A percentile compares a stretch with the other conserved stretches of the same genome.
Conservation (phyloP, 106 monocot species). For the Phalaenopsis aphrodite region DNA sequence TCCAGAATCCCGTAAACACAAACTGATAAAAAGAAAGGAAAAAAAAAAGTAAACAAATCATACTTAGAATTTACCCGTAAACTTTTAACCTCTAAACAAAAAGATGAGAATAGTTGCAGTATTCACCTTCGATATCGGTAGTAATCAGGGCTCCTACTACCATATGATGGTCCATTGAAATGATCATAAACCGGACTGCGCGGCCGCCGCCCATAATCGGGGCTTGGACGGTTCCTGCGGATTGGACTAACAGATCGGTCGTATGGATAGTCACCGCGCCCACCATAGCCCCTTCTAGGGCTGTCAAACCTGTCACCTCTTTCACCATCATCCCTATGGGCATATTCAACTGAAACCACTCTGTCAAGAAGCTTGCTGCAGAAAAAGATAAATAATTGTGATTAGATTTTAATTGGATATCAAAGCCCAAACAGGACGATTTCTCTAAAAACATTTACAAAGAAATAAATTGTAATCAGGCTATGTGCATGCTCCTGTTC, state of each 20-base stretch:
- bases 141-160: conserved; percentile 54
- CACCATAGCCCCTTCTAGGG: conserved; percentile 49
- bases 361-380: conserved; percentile 86
- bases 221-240: conserved; percentile 39
- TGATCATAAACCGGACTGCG: conserved; percentile 49
- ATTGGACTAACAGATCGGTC: conserved; percentile 62
- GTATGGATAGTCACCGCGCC: conserved; percentile 42
- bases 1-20: neutral
- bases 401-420: neutral
- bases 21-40: neutral
- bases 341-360: conserved; percentile 88
- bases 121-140: conserved; percentile 52
- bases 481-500: neutral
- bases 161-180: conserved; percentile 22
- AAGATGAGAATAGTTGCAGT: neutral
- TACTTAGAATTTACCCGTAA: neutral
- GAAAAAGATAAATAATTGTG: neutral
- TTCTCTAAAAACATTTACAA: neutral
- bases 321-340: conserved; percentile 89
- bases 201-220: conserved; percentile 43
- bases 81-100: neutral
- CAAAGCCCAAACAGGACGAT: neutral
- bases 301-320: conserved; percentile 45
- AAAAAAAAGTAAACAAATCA: too few species aligned
- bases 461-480: neutral